Evolutionary conservation across 2,329 filamentous ascomycete genomes (phyloP), one percentile per base, ranked within the genome.

Genomic region (Lecanicillium sp.): DNA sequence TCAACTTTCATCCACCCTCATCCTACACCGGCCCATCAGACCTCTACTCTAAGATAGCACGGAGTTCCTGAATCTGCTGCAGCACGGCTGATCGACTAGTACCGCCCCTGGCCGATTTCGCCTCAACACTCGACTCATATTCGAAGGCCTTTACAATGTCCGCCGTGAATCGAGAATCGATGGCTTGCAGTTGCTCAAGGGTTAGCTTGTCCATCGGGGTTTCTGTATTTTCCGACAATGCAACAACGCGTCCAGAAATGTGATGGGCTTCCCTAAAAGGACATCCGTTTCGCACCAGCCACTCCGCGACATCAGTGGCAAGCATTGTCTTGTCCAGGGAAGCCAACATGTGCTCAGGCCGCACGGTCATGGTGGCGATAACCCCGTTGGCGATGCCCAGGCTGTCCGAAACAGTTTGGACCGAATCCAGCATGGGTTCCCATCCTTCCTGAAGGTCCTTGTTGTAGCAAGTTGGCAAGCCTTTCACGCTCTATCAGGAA

Each of bases 201-300:
- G 69, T 73, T 29, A 88, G 65, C 50, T 81, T 66, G 50, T 87
- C 79, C 79, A 88, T 87, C 11, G 79, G 68, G 4, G 72, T 68
- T 19, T 68, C 67, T 46, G 71, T 63, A 40, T 78, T 68, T 59
- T 88, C 83, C 0, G 80, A 78, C 33, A 82, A 57, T 12, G 81
- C 79, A n/a, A 89, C 84, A 2, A 82, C 73, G 29, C 75, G 72
- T 15, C 84, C 83, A 22, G 79, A 80, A 50, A 87, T 84, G 56
- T 87, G 84, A 53, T 88, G 84, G 13, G 83, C 83, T 61, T 87
- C 82, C 32, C 84, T 71, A 68, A 88, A 88, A 8, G 84, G 83
- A 30, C 85, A 79, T 31, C 76, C 77, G 50, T 74, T 78, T 35
- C 72, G 59, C 32, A 80, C 74, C 9, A 80, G 61, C 53, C 76